Evolutionary conservation across 139 green algal genomes (phyloP).

Genomic region (Diplosphaera chodatii): DNA sequence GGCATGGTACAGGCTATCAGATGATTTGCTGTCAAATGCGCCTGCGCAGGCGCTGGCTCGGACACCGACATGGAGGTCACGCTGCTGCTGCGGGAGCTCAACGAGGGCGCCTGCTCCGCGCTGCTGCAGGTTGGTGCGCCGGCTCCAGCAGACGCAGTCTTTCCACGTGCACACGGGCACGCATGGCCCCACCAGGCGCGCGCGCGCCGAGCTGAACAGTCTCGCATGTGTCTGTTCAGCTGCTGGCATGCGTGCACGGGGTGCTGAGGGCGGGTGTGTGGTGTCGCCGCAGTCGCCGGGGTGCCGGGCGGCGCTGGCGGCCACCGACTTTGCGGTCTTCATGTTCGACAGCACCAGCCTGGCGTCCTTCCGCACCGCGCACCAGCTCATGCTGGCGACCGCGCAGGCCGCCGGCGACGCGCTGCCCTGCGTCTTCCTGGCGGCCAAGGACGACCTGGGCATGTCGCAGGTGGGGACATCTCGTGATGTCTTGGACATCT

Average conservation of each 20-base stretch:
- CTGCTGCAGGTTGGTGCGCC: not conserved
- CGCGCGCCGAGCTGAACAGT: no score
- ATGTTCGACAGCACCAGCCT: slow-evolving; percentile 50
- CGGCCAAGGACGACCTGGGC: slow-evolving; percentile 50
- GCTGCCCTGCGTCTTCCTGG: slow-evolving; percentile 57
- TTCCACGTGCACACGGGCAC: no score
- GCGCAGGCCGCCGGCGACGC: slow-evolving; percentile 34
- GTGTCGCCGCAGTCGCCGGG: slow-evolving; percentile 1
- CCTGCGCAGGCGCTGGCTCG: not conserved
- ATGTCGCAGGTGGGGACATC: slow-evolving; percentile 41
- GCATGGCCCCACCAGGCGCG: no score
- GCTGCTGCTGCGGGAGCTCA: slow-evolving; percentile 7
- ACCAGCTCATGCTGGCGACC: slow-evolving; percentile 21
- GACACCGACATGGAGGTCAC: not conserved
- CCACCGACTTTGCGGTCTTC: slow-evolving; percentile 51
- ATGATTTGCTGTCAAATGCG: no score
- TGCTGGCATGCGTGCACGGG: no score
- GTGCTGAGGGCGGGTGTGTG: no score
- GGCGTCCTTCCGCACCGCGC: slow-evolving; percentile 25
- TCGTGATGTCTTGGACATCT: no score
- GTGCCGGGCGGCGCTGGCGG: slow-evolving; percentile 14
- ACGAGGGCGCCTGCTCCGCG: not conserved
- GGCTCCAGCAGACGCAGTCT: no score
- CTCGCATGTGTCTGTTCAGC: no score
- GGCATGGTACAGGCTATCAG: no score